phyloP scores from a whole-genome alignment of 2,329 filamentous ascomycete species.

The Blastomyces parvus region DNA sequence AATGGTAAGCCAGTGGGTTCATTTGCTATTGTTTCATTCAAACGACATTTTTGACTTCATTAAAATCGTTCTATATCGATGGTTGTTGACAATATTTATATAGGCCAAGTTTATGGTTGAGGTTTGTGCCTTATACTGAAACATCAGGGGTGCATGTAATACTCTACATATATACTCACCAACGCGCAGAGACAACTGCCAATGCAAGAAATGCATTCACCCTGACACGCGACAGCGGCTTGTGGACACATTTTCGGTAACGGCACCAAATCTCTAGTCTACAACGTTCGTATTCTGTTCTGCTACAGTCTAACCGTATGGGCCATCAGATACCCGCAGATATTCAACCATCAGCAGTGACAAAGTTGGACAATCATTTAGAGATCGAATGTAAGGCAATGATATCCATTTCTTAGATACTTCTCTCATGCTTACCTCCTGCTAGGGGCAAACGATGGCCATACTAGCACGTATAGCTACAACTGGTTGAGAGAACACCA shows the following conservation, averaged over 20 bases:
- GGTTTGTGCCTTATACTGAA: constrained; percentile 7
- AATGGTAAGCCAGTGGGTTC: not conserved
- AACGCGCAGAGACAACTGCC: constrained; percentile 57
- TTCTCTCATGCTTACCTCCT: constrained; percentile 14
- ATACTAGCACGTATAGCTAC: constrained; percentile 59
- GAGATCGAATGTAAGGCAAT: constrained; percentile 42
- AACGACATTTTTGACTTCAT: not conserved
- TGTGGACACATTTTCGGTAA: constrained; percentile 53
- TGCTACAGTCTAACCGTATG: not conserved
- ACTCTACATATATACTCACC: not conserved
- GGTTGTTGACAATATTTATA: not conserved
- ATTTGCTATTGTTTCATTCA: not conserved
- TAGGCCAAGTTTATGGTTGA: constrained; percentile 16
- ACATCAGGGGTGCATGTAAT: not conserved
- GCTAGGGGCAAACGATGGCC: constrained; percentile 57
- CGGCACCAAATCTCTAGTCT: not conserved
- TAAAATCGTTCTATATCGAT: not conserved
- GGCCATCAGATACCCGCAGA: constrained; percentile 39
- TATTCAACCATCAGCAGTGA: constrained; percentile 31
- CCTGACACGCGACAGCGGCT: constrained; percentile 60
- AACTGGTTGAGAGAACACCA: constrained; percentile 48
- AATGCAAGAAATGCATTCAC: constrained; percentile 57
- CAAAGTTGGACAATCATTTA: constrained; percentile 30
- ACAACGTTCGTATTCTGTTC: not conserved
- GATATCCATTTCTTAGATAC: constrained; percentile 7